phyloP scores from a whole-genome alignment of 225 moss, liverwort and hornwort species.

The Ulota crispa region DNA sequence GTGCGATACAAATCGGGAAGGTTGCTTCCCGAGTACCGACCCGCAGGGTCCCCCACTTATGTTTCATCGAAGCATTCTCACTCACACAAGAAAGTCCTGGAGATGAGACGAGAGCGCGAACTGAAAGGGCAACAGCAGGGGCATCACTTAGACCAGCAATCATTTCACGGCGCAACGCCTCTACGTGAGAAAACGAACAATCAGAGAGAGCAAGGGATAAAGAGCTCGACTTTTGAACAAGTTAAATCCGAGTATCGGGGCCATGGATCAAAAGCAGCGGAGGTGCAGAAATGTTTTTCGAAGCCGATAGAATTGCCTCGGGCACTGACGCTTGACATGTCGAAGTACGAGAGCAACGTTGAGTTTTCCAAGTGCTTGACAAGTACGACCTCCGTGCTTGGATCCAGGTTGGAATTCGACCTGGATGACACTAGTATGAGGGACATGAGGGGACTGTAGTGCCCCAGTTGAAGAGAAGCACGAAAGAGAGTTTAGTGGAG shows the following conservation, averaged over 20 bases:
- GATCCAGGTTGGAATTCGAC: slow-evolving; percentile 39
- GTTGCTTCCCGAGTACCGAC: slow-evolving; percentile 91
- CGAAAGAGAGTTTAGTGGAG: slow-evolving; percentile 11
- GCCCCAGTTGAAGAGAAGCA: background rate
- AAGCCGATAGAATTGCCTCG: slow-evolving; percentile 43
- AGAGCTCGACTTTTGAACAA: slow-evolving; percentile 18
- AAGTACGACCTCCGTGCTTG: slow-evolving; percentile 30
- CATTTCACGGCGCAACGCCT: slow-evolving; percentile 30
- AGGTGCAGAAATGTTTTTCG: slow-evolving; percentile 34
- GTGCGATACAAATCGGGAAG: slow-evolving; percentile 96
- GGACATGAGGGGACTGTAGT: slow-evolving; percentile 32
- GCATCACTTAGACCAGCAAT: slow-evolving; percentile 32
- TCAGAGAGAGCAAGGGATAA: slow-evolving; percentile 24
- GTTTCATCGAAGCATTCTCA: slow-evolving; percentile 91
- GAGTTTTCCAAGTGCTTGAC: slow-evolving; percentile 41
- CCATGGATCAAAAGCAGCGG: slow-evolving; percentile 26
- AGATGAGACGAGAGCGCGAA: slow-evolving; percentile 88
- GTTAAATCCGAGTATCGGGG: slow-evolving; percentile 30
- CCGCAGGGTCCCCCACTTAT: slow-evolving; percentile 89
- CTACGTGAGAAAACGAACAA: slow-evolving; percentile 40
- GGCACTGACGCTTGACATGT: slow-evolving; percentile 11
- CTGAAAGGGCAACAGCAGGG: slow-evolving; percentile 13
- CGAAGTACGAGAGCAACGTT: slow-evolving; percentile 23
- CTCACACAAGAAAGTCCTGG: slow-evolving; percentile 95
- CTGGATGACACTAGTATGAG: slow-evolving; percentile 25